Base-by-base conservation (phyloP, 2,329 filamentous ascomycete genomes). In the Sclerotinia borealis region DNA sequence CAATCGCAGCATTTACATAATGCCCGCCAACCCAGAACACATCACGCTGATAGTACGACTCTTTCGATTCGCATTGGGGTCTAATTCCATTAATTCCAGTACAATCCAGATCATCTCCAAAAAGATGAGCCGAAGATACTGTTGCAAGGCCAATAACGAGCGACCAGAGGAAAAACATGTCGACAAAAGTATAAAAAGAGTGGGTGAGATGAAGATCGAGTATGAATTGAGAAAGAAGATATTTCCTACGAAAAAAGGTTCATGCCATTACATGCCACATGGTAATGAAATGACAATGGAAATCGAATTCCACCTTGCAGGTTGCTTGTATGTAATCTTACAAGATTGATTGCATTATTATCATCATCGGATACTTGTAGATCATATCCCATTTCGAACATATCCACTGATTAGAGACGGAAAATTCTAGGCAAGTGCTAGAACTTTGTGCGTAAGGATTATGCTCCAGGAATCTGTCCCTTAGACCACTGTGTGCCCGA, bases 11-110 rank as follows among this genome's bases (percentile, higher is more conserved):
- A 25, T 59, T 55, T 13, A 64, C 63, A 52, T 68, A 68, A 56
- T 65, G 34, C 15, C 68, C 68, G 17, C 67, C 68, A 49, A 69
- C 60, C 61, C 64, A 68, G 47, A 68, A 68, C 1, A 65, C 63
- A 63, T 67, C 64, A 17, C 67, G 64, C 50, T 63, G 63, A 59
- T 67, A 63, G 4, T 64, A 47, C 1, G 63, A 31, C 56, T 71
- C 70, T 0, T 41, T 13, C 7, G 68, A 69, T n/a, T 58, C 45
- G 52, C 68, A 72, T 52, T 64, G 50, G 6, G 64, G 66, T 25
- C 55, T 62, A 52, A 68, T 62, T 6, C 45, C 64, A 58, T 66
- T 66, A 22, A 68, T 62, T 27, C 65, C 65, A 17, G 56, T 65
- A 48, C 65, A 68, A 51, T 66, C 63, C 36, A 59, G 39, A 11